Evolutionary conservation across 2,329 filamentous ascomycete genomes (phyloP), one percentile per base, ranked within the genome.

Genomic region (Diaporthe nobilis): DNA sequence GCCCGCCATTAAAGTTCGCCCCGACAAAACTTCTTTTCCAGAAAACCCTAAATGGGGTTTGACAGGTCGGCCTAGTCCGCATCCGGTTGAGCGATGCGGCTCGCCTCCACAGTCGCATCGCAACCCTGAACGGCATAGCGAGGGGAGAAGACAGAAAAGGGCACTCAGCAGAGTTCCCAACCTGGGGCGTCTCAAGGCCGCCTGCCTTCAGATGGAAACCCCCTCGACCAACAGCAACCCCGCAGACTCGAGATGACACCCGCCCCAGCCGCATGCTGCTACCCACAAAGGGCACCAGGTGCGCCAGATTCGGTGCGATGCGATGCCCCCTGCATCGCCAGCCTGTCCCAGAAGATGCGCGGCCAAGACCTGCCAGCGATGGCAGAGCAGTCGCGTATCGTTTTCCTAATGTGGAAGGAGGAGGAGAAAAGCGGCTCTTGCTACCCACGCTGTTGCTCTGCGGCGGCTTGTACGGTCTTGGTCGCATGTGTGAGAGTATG

Each of bases 351-450:
- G 65, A 70, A 70, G n/a, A 53, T 42, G 49, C 34, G 39, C 17
- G 34, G 65, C 65, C 65, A 70, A 70, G 65, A 55, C 49, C 13
- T 70, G 65, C 65, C 65, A 42, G 17, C 65, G 49, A 70, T 34
- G 37, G 22, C 34, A 55, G 47, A 28, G 65, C 47, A 51, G 31
- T 10, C 31, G 61, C 49, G 65, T 42, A 55, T 70, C 65, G 49
- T 55, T 55, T 67, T 63, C 72, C 60, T 13, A 22, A 67, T 57
- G 6, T 10, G 72, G 72, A 73, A 73, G 34, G 72, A 73, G 60
- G 58, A 73, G 72, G 72, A 73, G 72, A 73, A 73, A 67, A 47
- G 13, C 34, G 31, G 49, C 34, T 70, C 47, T 70, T 55, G 47
- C 44, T 47, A 61, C 17, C 9, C 4, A 28, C 25, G 12, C 42